These are phyloP conservation scores for Thinopyrum elongatum DNA, from an alignment of 176 grass and related monocot species.

Conservation along the genomic window DNA sequence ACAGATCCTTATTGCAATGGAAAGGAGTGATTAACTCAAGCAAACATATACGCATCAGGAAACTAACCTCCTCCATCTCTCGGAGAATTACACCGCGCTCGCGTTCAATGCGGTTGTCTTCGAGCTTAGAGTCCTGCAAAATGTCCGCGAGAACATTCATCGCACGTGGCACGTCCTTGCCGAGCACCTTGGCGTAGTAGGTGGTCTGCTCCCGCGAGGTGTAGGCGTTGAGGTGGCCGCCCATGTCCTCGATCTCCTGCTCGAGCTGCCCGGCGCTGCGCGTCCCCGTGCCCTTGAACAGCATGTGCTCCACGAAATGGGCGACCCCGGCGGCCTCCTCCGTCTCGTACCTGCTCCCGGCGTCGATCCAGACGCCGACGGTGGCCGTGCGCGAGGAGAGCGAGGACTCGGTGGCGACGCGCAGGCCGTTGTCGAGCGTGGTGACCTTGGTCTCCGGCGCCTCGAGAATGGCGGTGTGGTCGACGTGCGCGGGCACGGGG, in stretches of 20 bases:
- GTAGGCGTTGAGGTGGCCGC: conserved; percentile 92
- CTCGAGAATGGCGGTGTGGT: conserved; percentile 74
- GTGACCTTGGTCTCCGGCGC: conserved; percentile 85
- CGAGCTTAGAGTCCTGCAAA: conserved; percentile 82
- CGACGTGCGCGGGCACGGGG: conserved; percentile 69
- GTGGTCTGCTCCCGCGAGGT: conserved; percentile 96
- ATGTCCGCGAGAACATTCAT: conserved; percentile 80
- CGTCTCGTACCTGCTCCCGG: conserved; percentile 84
- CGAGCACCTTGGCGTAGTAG: conserved; percentile 86
- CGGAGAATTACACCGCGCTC: conserved; percentile 90
- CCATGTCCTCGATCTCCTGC: conserved; percentile 97
- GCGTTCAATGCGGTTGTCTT: conserved; percentile 51
- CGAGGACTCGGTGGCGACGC: conserved; percentile 86
- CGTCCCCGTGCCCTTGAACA: conserved; percentile 83
- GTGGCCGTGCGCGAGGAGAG: conserved; percentile 76
- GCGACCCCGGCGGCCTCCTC: conserved; percentile 83
- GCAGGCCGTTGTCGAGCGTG: conserved; percentile 78
- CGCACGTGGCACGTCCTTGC: conserved; percentile 79
- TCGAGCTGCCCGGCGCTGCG: conserved; percentile 71
- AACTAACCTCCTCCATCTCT: conserved; percentile 94
- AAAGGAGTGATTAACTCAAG: not conserved
- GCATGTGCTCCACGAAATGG: conserved; percentile 99
- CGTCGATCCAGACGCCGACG: conserved; percentile 96
- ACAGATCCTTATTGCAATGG: not conserved
- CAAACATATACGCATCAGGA: conserved; percentile 9